Conservation (phyloP, 495 filamentous ascomycete species). For the Aspergillus campestris region DNA sequence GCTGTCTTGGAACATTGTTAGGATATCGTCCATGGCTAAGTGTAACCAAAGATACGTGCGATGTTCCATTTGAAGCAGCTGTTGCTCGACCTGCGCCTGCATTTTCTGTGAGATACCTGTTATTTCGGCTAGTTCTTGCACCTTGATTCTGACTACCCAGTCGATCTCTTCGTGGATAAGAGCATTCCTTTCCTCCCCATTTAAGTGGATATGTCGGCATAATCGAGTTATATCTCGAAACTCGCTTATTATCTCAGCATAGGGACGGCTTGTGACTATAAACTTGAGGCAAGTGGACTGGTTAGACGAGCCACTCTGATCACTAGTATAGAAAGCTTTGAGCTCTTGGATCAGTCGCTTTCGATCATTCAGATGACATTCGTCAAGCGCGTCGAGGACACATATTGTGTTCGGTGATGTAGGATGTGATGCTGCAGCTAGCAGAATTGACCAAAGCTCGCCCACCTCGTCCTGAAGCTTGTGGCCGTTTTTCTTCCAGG, state of each 20-base stretch:
- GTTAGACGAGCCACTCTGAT: background rate
- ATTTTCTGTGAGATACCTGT: slow-evolving; percentile 3
- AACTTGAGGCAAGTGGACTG: slow-evolving; percentile 24
- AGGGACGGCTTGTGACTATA: slow-evolving; percentile 37
- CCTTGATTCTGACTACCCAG: slow-evolving; percentile 21
- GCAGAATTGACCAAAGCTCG: slow-evolving; percentile 26
- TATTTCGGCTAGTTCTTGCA: slow-evolving; percentile 16
- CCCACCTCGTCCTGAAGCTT: slow-evolving; percentile 14
- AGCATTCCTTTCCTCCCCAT: slow-evolving; percentile 28
- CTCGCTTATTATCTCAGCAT: slow-evolving; percentile 19
- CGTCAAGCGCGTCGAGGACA: slow-evolving; percentile 36
- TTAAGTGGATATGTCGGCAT: slow-evolving; percentile 21
- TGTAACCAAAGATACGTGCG: slow-evolving; percentile 33
- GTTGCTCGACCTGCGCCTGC: slow-evolving; percentile 5
- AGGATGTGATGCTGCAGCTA: slow-evolving; percentile 10
- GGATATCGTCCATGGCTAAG: slow-evolving; percentile 17
- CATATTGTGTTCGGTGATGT: slow-evolving; percentile 18
- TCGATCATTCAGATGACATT: slow-evolving; percentile 20
- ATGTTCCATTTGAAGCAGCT: slow-evolving; percentile 18
- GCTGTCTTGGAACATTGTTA: slow-evolving; percentile 10
- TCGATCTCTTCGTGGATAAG: slow-evolving; percentile 29
- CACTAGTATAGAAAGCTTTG: slow-evolving; percentile 1
- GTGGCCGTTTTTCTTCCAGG: slow-evolving; percentile 18
- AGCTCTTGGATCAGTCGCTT: slow-evolving; percentile 17
- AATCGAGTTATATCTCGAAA: slow-evolving; percentile 12